A percentile compares a stretch with the other conserved stretches of the same genome.
These are phyloP conservation scores for Eimeria acervulina DNA, from an alignment of 169 alveolate species.

Conservation along the genomic window DNA sequence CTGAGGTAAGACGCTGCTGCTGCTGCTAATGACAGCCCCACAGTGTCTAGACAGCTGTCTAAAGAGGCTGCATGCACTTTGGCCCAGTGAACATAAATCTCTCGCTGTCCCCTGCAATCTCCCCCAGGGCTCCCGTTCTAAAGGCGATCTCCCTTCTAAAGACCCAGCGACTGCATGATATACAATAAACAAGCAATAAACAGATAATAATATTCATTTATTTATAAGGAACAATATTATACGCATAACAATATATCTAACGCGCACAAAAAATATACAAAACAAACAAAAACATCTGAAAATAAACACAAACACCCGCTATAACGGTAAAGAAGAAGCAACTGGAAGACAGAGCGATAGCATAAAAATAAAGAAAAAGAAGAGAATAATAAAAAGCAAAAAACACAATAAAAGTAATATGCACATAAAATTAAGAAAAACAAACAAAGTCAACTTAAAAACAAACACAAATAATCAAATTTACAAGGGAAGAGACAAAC, in stretches of 20 bases:
- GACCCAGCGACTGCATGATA: slow-evolving; percentile 68
- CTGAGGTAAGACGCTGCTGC: slow-evolving; percentile 83
- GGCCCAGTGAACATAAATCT: slow-evolving; percentile 74
- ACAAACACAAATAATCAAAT: not conserved
- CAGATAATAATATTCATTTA: too few relatives aligned
- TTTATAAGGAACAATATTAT: too few relatives aligned
- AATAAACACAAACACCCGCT: not conserved
- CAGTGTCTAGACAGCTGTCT: slow-evolving; percentile 88
- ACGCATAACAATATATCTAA: too few relatives aligned
- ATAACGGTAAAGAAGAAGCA: not conserved
- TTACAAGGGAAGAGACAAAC: not conserved
- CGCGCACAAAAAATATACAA: not conserved
- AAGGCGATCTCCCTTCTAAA: slow-evolving; percentile 55
- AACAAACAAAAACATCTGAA: not conserved
- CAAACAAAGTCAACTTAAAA: not conserved
- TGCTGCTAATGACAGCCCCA: slow-evolving; percentile 72
- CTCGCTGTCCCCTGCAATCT: slow-evolving; percentile 74
- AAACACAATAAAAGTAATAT: too few relatives aligned
- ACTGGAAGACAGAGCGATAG: too few relatives aligned
- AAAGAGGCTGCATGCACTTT: slow-evolving; percentile 87
- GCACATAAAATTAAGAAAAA: too few relatives aligned
- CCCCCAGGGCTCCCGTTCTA: slow-evolving; percentile 75
- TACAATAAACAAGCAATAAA: too few relatives aligned
- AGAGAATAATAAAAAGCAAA: too few relatives aligned
- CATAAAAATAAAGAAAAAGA: too few relatives aligned